Conservation (phyloP, 2,329 filamentous ascomycete species). For the Fusarium newnesense region DNA sequence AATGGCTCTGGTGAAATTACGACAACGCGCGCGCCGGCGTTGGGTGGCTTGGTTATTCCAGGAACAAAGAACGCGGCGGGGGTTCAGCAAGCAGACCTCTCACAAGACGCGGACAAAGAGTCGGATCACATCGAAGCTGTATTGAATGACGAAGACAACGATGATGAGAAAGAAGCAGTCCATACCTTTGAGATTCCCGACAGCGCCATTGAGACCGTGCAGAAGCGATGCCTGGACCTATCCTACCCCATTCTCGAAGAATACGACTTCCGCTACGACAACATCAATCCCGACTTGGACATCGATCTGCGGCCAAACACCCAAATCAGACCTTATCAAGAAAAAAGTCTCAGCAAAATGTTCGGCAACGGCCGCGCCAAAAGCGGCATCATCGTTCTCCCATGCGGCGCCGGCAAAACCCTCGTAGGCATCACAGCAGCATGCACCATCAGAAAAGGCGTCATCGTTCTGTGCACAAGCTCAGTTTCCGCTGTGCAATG, state of each 20-base stretch:
- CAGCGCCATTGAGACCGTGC: constrained; percentile 83
- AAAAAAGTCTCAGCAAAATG: constrained; percentile 98
- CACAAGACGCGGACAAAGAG: constrained; percentile 56
- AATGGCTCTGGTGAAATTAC: constrained; percentile 78
- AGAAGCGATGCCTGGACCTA: constrained; percentile 88
- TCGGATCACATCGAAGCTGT: fast-evolving
- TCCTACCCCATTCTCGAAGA: constrained; percentile 91
- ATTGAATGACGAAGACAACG: constrained; percentile 73
- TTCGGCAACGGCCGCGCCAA: constrained; percentile 98
- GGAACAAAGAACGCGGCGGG: constrained; percentile 94
- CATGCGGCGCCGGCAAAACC: constrained; percentile 96
- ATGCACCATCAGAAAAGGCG: constrained; percentile 97
- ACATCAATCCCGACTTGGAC: constrained; percentile 86
- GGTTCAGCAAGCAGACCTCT: constrained; percentile 77
- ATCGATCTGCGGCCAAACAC: constrained; percentile 92
- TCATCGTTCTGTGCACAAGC: constrained; percentile 96
- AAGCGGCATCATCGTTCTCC: constrained; percentile 96
- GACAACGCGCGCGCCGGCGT: constrained; percentile 80
- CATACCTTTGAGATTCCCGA: constrained; percentile 93
- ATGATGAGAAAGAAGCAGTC: constrained; percentile 86
- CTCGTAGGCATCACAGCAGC: constrained; percentile 97
- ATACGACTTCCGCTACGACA: constrained; percentile 95
- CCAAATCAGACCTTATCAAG: constrained; percentile 93
- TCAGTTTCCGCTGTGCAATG: constrained; percentile 98
- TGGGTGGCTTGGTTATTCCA: constrained; percentile 88